Percentiles rank a stretch among this genome's conserved stretches.
Conservation (phyloP, 2,329 filamentous ascomycete species). For the Colletotrichum sp. region DNA sequence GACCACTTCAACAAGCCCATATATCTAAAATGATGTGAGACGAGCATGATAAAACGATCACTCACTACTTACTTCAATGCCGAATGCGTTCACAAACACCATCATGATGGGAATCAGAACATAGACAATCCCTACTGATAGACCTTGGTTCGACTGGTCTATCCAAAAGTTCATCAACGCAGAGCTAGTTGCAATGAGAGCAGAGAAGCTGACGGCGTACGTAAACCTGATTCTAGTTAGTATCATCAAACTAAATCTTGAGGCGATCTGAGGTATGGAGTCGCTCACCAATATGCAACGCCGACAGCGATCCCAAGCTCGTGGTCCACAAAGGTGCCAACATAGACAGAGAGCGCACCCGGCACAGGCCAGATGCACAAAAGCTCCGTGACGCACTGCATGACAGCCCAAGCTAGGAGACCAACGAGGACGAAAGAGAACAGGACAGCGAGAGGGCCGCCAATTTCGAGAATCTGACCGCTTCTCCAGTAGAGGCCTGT, state of each 20-base stretch:
- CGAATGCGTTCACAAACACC: neutral
- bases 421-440: conserved; percentile 32
- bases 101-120: conserved; percentile 23
- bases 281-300: conserved; percentile 35
- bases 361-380: conserved; percentile 37
- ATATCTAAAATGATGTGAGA: conserved; percentile 23
- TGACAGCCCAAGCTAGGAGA: conserved; percentile 33
- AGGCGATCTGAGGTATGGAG: neutral
- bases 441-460: conserved; percentile 29
- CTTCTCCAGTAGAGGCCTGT: conserved; percentile 34
- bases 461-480: conserved; percentile 31
- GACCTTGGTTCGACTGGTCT: neutral
- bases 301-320: conserved; percentile 36
- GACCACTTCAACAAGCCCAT: conserved; percentile 32
- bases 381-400: conserved; percentile 35
- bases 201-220: conserved; percentile 31
- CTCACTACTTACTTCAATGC: neutral
- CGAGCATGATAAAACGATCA: rapidly evolving
- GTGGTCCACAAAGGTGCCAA: conserved; percentile 35
- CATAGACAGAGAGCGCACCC: conserved; percentile 34
- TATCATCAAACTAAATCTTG: neutral
- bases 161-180: conserved; percentile 30
- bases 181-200: conserved; percentile 28
- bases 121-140: conserved; percentile 26
- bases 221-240: neutral